Percentiles rank a stretch among this genome's conserved stretches.
Evolutionary conservation across 179 eudicot genomes (phyloP).

Genomic region (Camellia oleifera): DNA sequence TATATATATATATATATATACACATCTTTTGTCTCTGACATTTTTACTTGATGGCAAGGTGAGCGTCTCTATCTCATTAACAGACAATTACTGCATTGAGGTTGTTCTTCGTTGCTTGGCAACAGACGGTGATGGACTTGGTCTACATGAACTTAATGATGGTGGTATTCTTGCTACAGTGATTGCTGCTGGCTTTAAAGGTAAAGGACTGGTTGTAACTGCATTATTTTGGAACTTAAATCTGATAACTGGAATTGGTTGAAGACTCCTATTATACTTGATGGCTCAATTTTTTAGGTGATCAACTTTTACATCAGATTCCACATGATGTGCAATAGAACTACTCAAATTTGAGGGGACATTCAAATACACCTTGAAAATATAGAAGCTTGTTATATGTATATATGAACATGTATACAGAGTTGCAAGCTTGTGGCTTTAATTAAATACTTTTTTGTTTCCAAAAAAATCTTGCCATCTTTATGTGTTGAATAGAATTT

Average conservation of each 20-base stretch:
- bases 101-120: slow-evolving; percentile 82
- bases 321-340: background rate
- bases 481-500: background rate
- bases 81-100: slow-evolving; percentile 61
- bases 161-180: slow-evolving; percentile 87
- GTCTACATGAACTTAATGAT: slow-evolving; percentile 67
- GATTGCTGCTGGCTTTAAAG: slow-evolving; percentile 92
- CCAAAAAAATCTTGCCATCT: background rate
- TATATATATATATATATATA: background rate
- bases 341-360: background rate
- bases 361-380: background rate
- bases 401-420: background rate
- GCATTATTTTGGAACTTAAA: background rate
- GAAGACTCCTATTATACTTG: background rate
- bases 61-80: slow-evolving; percentile 53
- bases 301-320: background rate
- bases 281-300: background rate
- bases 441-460: too few relatives aligned
- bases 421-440: background rate
- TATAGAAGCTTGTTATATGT: background rate
- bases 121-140: slow-evolving; percentile 76
- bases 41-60: slow-evolving; percentile 43
- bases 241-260: background rate
- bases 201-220: slow-evolving; percentile 27
- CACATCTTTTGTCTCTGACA: background rate